Evolutionary conservation across 2,329 filamentous ascomycete genomes (phyloP).

Genomic region (Colletotrichum tofieldiae): DNA sequence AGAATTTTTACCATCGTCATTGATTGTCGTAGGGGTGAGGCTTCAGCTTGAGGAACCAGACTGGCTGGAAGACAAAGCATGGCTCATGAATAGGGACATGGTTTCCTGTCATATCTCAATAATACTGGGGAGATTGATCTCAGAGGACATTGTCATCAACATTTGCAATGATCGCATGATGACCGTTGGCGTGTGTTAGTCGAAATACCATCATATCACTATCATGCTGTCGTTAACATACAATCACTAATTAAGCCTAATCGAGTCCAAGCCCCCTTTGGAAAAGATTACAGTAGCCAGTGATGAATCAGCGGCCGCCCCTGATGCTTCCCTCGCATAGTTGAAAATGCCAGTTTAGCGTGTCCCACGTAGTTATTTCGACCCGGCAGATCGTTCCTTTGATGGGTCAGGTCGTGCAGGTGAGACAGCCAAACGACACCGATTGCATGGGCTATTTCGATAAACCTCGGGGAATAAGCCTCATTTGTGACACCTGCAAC

Average conservation of each 20-base stretch:
- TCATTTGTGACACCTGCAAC: not conserved
- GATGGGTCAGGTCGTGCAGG: not conserved
- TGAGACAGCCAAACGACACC: not conserved
- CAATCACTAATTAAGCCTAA: not conserved
- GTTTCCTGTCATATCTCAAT: not conserved
- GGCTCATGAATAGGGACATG: not conserved
- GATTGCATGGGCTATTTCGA: not conserved
- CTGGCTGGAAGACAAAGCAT: not conserved
- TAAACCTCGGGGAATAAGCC: not conserved
- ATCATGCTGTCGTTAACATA: not conserved
- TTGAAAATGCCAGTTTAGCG: not conserved
- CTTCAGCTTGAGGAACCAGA: not conserved
- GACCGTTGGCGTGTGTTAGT: not conserved
- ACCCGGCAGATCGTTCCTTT: too few relatives aligned
- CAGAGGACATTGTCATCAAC: too few relatives aligned
- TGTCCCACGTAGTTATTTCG: not conserved
- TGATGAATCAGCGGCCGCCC: too few relatives aligned
- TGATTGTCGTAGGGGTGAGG: not conserved
- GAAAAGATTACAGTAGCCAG: not conserved
- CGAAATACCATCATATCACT: not conserved
- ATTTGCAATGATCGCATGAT: not conserved
- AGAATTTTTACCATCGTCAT: not conserved
- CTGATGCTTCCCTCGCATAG: not conserved
- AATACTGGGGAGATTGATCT: too few relatives aligned
- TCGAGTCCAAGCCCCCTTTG: not conserved